phyloP scores from a whole-genome alignment of 1,284 basidiomycete genomes.

The Leccinum holopus region DNA sequence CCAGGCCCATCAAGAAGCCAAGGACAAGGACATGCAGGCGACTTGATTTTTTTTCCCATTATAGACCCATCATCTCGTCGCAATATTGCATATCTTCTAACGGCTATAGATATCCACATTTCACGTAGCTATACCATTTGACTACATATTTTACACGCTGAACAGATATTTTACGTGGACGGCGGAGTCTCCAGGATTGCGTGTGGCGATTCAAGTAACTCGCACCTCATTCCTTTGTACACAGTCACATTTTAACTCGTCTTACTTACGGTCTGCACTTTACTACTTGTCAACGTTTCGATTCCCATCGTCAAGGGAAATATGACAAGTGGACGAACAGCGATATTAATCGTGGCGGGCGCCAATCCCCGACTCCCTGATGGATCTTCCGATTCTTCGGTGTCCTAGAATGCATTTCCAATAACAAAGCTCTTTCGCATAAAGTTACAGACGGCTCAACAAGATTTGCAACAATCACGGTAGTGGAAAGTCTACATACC shows the following conservation, averaged over 20 bases:
- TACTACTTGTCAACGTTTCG: neutral
- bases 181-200: neutral
- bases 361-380: too few relatives aligned
- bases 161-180: neutral
- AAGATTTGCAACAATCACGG: too few relatives aligned
- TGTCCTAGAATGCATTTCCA: too few relatives aligned
- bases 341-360: too few relatives aligned
- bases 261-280: neutral
- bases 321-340: too few relatives aligned
- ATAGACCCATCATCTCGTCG: neutral
- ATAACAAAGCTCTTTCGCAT: too few relatives aligned
- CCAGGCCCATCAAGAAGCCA: conserved; percentile 3
- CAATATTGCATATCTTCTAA: conserved; percentile 17
- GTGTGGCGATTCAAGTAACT: too few relatives aligned
- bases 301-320: too few relatives aligned
- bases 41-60: conserved; percentile 1
- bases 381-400: too few relatives aligned
- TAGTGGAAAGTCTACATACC: too few relatives aligned
- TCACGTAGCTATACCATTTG: conserved; percentile 15
- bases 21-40: neutral
- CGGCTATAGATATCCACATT: conserved; percentile 11
- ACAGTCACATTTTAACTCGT: too few relatives aligned
- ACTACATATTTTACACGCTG: neutral
- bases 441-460: too few relatives aligned
- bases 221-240: neutral